Evolutionary conservation across 164 flowering plant genomes (phyloP), one percentile per base, ranked within the genome.

Genomic region (Malania oleifera): DNA sequence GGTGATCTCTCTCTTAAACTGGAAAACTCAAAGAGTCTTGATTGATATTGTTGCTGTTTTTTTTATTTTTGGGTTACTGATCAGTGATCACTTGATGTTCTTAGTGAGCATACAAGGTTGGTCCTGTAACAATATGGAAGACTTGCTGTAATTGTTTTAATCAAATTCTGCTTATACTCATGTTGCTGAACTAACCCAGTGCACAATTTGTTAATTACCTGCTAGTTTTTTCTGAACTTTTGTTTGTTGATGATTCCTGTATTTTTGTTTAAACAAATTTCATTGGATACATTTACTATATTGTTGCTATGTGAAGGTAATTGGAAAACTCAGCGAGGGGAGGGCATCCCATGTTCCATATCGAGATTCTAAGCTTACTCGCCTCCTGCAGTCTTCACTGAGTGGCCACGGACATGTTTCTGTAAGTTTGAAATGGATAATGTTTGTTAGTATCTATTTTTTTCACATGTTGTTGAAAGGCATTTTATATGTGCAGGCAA

Each of bases 401-500:
- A 77, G 99, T 77, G 99, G 99, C 41, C 95, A 74, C 68, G 99
- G 99, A 46, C 97, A 87, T 80, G 99, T 95, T 37, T 95, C 99
- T 58, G 99, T 95, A 66, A 82, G 96, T 76, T 50, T 51, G 20
- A n/a, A 19, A 37, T 59, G 19, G 6, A 20, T 26, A 20, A 5
- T n/a, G 11, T 4, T 23, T 17, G 22, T 51, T 56, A 25, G 39
- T 39, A 17, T 44, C 5, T 44, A 2, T 44, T 44, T 1, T 18
- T 44, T n/a, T 5, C 6, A 44, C 5, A 18, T 40, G 14, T 48
- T 20, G 14, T 22, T 57, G 41, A 39, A 51, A 15, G n/a, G 57
- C 52, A 53, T 37, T 15, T 50, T 27, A 13, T 53, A 35, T 18
- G 22, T 5, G 24, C 18, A 8, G 39, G 35, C 35, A 31, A 31